Base-by-base conservation (phyloP, 805 yeast genomes). In the Ogataea populi-albae region DNA sequence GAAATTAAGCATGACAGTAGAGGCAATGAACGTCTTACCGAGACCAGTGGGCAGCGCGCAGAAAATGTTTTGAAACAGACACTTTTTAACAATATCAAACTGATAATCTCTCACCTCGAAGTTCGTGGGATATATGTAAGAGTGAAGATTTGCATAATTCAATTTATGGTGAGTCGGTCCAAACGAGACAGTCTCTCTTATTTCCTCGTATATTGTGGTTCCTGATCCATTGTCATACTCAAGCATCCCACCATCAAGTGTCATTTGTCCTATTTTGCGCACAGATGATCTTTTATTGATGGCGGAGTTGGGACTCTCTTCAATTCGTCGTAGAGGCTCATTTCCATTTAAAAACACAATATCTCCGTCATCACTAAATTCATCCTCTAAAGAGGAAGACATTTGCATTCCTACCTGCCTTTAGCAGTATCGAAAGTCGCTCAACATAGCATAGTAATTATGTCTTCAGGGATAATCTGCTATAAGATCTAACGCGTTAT, bases 31-130 rank as follows among this genome's bases (percentile, higher is more conserved):
- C 0, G 99, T 93, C 62, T 93, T 93, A 25, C 99, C 99, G 57
- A 89, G 68, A 47, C 99, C 99, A 0, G 99, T 93, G 1, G 99
- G 99, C 11, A 93, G 74, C 0, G 97, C 95, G 54, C 95, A 91
- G 17, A 93, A 65, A 3, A 82, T 57, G 53, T 93, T 93, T 43
- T 79, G 69, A 50, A 74, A 78, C 23, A 93, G 64, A 0, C 96
- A 81, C 38, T 77, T 73, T 30, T 69, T 66, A 3, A 88, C 86
- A 37, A 93, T 88, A 46, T 81, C 80, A 53, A 70, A 79, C 62
- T 93, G 99, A 56, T 94, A 93, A 41, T 87, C 95, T 55, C 99
- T 75, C 0, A 82, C 68, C 41, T 85, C 84, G 45, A 76, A 75
- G 52, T 93, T 91, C 1, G 87, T 78, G 0, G 99, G 98, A 55